Conservation (phyloP, 1,284 basidiomycete genomes). For the Neonothopanus nambi region DNA sequence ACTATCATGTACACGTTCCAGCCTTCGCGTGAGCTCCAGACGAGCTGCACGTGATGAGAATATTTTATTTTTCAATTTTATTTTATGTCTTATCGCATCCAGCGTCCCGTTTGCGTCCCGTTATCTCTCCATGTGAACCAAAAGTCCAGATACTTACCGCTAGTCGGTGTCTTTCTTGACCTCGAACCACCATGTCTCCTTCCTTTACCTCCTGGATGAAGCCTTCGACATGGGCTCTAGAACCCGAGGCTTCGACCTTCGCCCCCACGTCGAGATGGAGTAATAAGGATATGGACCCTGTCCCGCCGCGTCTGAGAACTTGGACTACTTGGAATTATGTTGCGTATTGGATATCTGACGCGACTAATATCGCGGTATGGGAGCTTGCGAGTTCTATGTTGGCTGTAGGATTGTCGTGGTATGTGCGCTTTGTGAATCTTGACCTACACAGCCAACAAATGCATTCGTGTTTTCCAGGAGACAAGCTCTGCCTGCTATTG, state of each 20-base stretch:
- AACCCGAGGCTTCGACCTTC: slow-evolving; percentile 10
- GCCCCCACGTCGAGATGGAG: slow-evolving; percentile 38
- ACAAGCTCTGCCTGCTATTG: slow-evolving; percentile 65
- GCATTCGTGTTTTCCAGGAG: slow-evolving; percentile 35
- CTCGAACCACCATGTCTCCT: no score
- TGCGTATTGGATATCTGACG: slow-evolving; percentile 50
- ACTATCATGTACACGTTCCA: no score
- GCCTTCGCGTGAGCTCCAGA: no score
- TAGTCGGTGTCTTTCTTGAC: no score
- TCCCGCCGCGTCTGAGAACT: slow-evolving; percentile 45
- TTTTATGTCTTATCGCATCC: no score
- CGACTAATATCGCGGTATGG: slow-evolving; percentile 37
- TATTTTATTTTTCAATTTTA: no score
- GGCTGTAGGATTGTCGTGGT: slow-evolving; percentile 55
- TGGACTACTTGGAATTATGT: slow-evolving; percentile 51
- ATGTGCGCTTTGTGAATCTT: slow-evolving; percentile 1
- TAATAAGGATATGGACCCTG: slow-evolving; percentile 61
- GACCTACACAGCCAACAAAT: background rate
- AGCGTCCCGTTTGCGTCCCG: no score
- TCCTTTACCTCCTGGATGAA: slow-evolving; percentile 7
- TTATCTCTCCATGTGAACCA: no score
- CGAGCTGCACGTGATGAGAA: no score
- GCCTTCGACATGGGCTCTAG: slow-evolving; percentile 10
- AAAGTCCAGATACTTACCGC: no score
- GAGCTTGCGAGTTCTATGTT: slow-evolving; percentile 45